A percentile compares a stretch with the other conserved stretches of the same genome.
phyloP scores from a whole-genome alignment of 441 rosid genomes.

The Macaranga tanarius region DNA sequence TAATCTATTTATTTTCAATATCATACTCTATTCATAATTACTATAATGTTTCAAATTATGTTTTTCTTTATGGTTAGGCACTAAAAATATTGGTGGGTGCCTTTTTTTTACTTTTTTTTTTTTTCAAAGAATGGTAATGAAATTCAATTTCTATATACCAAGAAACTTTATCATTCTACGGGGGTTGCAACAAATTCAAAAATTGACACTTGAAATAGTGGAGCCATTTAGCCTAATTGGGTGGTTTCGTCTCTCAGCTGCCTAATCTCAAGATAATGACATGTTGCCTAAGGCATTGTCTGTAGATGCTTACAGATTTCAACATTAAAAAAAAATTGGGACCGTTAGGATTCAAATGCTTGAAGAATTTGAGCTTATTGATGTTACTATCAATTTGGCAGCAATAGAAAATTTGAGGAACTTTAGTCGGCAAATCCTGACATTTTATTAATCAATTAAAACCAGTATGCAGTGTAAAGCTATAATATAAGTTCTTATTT shows the following conservation, averaged over 20 bases:
- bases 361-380: neutral
- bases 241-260: neutral
- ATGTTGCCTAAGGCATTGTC: neutral
- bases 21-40: too few species aligned
- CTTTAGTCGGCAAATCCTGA: neutral
- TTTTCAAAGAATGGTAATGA: neutral
- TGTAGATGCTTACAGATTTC: neutral
- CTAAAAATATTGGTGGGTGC: too few species aligned
- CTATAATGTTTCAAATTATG: too few species aligned
- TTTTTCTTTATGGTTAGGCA: too few species aligned
- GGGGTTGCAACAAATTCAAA: neutral
- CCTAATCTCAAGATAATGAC: slow-evolving; percentile 2
- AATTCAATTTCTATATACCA: neutral
- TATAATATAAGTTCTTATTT: too few species aligned
- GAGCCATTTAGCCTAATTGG: neutral
- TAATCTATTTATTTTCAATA: too few species aligned
- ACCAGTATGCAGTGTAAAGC: neutral
- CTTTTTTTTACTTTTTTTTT: neutral
- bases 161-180: too few species aligned
- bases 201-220: neutral
- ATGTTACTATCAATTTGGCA: neutral
- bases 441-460: neutral
- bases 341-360: neutral
- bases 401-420: neutral
- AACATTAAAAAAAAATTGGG: too few species aligned